These are phyloP conservation scores for Epichloe gansuensis DNA, from an alignment of 2,329 filamentous ascomycete species.

Conservation along the genomic window DNA sequence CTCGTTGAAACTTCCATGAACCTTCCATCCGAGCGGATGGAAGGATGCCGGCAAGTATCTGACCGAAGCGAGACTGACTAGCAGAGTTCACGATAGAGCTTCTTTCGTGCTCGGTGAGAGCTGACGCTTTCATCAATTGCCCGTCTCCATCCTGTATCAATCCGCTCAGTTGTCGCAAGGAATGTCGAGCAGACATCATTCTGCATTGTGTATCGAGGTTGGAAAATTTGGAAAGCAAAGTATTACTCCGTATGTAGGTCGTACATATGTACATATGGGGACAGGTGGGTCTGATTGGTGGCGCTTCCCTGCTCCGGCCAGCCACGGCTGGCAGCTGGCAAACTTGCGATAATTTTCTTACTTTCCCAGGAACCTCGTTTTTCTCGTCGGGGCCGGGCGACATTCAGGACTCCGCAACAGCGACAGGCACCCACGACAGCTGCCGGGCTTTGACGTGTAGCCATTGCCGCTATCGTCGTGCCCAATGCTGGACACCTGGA, in stretches of 20 bases:
- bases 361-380: background rate
- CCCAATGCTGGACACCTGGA: conserved; percentile 7
- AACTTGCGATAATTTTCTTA: background rate
- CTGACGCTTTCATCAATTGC: background rate
- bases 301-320: background rate
- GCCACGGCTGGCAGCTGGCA: background rate
- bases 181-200: too few species aligned
- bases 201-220: too few species aligned
- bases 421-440: background rate
- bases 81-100: background rate
- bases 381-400: background rate
- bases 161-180: background rate
- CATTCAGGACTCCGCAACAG: background rate
- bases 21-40: background rate
- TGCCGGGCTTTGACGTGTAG: conserved; percentile 2
- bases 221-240: too few species aligned
- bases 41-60: background rate
- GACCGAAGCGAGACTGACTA: too few species aligned
- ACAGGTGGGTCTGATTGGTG: background rate
- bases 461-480: conserved; percentile 4
- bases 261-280: too few species aligned
- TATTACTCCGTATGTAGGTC: too few species aligned
- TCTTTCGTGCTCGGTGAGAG: background rate
- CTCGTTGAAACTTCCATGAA: background rate
- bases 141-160: background rate